A percentile compares a stretch with the other conserved stretches of the same genome.
Evolutionary conservation across 2,329 filamentous ascomycete species (phyloP).

Genomic region (Fusarium oligoseptatum): DNA sequence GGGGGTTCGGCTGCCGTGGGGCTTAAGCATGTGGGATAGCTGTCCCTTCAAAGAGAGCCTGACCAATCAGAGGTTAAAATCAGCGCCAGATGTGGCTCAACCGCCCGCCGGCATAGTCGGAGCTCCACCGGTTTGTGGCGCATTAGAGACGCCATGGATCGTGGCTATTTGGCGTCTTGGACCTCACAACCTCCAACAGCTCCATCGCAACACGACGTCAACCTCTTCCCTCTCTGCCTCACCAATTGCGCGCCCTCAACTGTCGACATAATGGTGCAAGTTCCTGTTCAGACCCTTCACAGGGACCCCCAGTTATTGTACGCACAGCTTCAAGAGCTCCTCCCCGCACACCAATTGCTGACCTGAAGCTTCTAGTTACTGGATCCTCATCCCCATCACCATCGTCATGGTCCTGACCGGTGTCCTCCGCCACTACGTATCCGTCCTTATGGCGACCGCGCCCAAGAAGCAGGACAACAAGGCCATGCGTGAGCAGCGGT

Average conservation of each 20-base stretch:
- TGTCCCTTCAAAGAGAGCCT: constrained; percentile 35
- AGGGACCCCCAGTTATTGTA: constrained; percentile 98
- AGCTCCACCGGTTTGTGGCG: constrained; percentile 36
- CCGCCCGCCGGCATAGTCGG: background rate
- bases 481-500: constrained; percentile 87
- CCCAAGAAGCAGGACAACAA: constrained; percentile 86
- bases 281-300: constrained; percentile 93
- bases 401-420: constrained; percentile 98
- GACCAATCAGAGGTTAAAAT: constrained; percentile 11
- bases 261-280: constrained; percentile 77
- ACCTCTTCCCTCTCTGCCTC: constrained; percentile 7
- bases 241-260: constrained; percentile 21
- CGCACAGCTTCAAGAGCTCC: constrained; percentile 52
- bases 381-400: constrained; percentile 98
- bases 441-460: constrained; percentile 85
- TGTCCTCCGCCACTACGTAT: constrained; percentile 95
- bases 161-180: constrained; percentile 38
- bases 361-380: constrained; percentile 76
- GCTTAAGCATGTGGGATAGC: constrained; percentile 40
- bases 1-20: constrained; percentile 31
- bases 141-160: constrained; percentile 23
- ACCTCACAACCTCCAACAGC: constrained; percentile 35
- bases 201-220: constrained; percentile 30
- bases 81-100: constrained; percentile 25
- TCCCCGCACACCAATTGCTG: constrained; percentile 24